Evolutionary conservation across 345 rosid genomes (phyloP), one percentile per base, ranked within the genome.

Genomic region (Gossypium sturtianum): DNA sequence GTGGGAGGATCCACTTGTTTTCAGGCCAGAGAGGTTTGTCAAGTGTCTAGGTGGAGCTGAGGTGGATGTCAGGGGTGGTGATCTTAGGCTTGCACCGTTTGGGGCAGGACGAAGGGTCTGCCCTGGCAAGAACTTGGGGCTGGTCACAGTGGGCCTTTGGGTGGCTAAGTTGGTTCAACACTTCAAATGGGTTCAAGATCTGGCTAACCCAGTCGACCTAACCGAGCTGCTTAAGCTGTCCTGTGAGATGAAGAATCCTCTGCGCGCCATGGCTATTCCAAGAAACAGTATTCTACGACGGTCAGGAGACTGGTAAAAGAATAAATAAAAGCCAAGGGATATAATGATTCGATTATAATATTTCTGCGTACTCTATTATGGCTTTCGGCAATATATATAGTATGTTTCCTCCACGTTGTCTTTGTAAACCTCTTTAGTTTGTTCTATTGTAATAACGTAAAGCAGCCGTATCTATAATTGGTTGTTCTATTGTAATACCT

Each of bases 91-190:
- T 7, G 88, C 88, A 1, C 91, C 91, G 0, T 86, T 88, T n/a
- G 91, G 91, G 12, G 88, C 89, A 3, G 88, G 91, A 3, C 77
- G 89, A 27, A 80, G 91, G 86, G 86, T 81, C 15, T 87, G 91
- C 69, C 91, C 89, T 0, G 91, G 89, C 0, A 84, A 80, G 85
- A 81, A 78, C 79, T 63, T 85, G 5, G 91, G 87, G 69, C 76
- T 84, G 4, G 82, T 54, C 2, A 82, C 86, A 0, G 87, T 83
- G 23, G 71, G 73, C 72, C 83, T 86, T 11, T 86, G 86, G 87
- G 85, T 87, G 75, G 89, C 85, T 5, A 77, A 75, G 68, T 22
- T 87, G 80, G 81, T 86, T 70, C 82, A 77, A 2, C 53, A 38
- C 53, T 86, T 86, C 66, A 72, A 86, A 64, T 87, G 91, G 91